phyloP scores from a whole-genome alignment of 1,139 yeast genomes.

The Geotrichum aggregatum region DNA sequence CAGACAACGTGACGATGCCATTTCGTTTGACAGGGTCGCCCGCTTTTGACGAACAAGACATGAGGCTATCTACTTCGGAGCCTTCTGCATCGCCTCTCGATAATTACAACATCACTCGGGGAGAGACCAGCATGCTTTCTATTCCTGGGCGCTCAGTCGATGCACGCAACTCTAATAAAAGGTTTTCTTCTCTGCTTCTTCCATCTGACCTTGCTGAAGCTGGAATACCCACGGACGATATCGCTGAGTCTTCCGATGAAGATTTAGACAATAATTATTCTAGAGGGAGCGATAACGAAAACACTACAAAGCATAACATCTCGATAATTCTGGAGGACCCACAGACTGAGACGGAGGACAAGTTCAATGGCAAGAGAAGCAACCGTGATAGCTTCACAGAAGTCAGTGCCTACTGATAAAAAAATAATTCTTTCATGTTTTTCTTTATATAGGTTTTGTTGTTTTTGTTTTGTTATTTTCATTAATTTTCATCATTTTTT shows the following conservation, averaged over 20 bases:
- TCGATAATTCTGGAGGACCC: conserved; percentile 10
- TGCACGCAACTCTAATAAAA: conserved; percentile 10
- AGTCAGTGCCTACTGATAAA: conserved; percentile 32
- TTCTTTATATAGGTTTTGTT: neutral
- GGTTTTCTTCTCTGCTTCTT: conserved; percentile 20
- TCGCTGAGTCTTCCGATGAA: neutral
- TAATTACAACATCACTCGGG: neutral
- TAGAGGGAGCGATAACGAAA: neutral
- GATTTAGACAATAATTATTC: neutral
- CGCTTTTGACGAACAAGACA: conserved; percentile 1
- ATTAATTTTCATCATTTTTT: neutral
- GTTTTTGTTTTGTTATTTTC: conserved; percentile 1
- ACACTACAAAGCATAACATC: neutral
- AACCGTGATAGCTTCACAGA: conserved; percentile 33
- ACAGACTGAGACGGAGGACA: conserved; percentile 1
- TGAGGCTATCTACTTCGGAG: conserved; percentile 7
- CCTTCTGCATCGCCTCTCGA: conserved; percentile 4
- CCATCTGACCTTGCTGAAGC: conserved; percentile 19
- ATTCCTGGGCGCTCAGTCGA: conserved; percentile 6
- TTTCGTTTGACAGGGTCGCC: conserved; percentile 6
- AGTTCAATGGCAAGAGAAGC: conserved; percentile 18
- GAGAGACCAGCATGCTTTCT: neutral
- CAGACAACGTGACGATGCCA: conserved; percentile 15
- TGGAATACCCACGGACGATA: conserved; percentile 13
- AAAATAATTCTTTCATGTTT: conserved; percentile 1